Evolutionary conservation across 1,139 yeast genomes (phyloP).

Genomic region (Martiniozyma asiatica): DNA sequence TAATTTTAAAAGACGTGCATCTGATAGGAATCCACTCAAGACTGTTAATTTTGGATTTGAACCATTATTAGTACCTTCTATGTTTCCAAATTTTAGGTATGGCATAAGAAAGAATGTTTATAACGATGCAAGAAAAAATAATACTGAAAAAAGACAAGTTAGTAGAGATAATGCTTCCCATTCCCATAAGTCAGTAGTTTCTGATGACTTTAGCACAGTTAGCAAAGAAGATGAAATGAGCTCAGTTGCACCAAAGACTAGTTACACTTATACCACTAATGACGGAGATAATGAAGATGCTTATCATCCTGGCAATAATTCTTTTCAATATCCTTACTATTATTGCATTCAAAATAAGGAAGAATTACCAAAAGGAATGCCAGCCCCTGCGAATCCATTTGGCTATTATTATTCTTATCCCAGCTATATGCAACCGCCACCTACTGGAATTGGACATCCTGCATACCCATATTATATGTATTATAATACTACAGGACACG

Average conservation of each 20-base stretch:
- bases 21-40: constrained; percentile 3
- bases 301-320: constrained; percentile 5
- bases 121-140: too few relatives aligned
- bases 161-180: too few relatives aligned
- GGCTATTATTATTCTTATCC: constrained; percentile 18
- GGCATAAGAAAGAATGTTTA: constrained; percentile 4
- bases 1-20: constrained; percentile 27
- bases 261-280: constrained; percentile 17
- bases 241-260: constrained; percentile 18
- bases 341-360: constrained; percentile 20
- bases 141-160: too few relatives aligned
- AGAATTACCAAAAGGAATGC: constrained; percentile 9
- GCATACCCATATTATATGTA: too few relatives aligned
- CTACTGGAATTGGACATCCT: too few relatives aligned
- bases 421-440: constrained; percentile 11
- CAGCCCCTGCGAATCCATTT: constrained; percentile 5
- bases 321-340: constrained; percentile 18
- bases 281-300: constrained; percentile 14
- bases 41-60: neutral
- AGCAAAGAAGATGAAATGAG: constrained; percentile 9
- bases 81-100: too few relatives aligned
- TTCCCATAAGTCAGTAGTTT: neutral
- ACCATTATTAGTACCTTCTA: too few relatives aligned
- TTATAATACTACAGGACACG: too few relatives aligned
- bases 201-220: neutral